Evolutionary conservation across 805 yeast species (phyloP).

Genomic region (Lipomyces orientalis): DNA sequence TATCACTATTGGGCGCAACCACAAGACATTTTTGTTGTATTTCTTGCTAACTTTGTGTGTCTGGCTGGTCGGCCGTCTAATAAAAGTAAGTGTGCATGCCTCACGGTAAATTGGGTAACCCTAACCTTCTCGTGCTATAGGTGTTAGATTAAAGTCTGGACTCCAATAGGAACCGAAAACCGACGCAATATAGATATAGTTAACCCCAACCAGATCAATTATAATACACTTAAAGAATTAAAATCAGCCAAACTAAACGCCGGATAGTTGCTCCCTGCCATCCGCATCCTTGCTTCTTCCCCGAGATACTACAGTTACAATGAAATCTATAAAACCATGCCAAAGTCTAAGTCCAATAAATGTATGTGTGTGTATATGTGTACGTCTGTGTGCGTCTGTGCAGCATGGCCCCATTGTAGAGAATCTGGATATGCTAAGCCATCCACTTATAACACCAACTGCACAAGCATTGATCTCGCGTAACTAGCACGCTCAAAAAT

Average conservation of each 20-base stretch:
- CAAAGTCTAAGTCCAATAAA: background rate
- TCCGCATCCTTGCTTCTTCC: no score
- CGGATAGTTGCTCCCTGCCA: background rate
- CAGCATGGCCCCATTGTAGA: background rate
- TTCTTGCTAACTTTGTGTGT: no score
- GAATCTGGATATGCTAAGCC: background rate
- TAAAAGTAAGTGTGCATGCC: no score
- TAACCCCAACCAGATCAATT: background rate
- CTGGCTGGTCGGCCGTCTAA: no score
- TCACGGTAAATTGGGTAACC: no score
- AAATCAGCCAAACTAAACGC: background rate
- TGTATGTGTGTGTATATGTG: background rate
- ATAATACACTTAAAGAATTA: background rate
- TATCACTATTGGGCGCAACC: no score
- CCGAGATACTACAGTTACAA: background rate
- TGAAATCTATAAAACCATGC: background rate
- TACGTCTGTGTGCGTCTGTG: background rate
- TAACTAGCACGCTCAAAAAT: conserved; percentile 3
- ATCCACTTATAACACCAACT: conserved; percentile 36
- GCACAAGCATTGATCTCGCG: conserved; percentile 21
- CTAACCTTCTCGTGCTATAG: no score
- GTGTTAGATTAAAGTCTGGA: no score
- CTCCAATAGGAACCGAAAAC: background rate
- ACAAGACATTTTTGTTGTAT: no score
- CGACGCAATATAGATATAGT: background rate